Base-by-base conservation (phyloP, 176 grass and related monocot genomes). In the Olyra latifolia region DNA sequence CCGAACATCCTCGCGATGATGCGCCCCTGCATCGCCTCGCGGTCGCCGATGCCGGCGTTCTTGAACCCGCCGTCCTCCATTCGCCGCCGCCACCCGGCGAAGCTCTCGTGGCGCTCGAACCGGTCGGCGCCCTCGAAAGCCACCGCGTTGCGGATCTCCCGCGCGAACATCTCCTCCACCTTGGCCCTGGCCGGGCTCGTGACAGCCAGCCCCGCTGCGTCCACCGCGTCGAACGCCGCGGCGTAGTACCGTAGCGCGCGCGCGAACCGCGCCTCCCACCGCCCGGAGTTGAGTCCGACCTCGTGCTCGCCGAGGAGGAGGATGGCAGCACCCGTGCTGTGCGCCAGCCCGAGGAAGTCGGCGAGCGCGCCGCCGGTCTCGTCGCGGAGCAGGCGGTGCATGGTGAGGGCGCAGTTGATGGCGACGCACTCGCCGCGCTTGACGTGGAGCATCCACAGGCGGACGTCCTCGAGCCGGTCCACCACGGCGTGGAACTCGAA, bases 381-480 rank as follows among this genome's bases (percentile, higher is more conserved):
- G 60, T 95, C 84, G 58, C 81, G 77, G 44, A 99, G 90, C 16
- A 91, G 86, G 38, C 90, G 89, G 88, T 96, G 97, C 76, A 85
- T 87, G 10, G 86, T 57, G 41, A 92, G 89, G 10, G 93, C 70
- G 49, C 91, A 91, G 64, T 96, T 99, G 5, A 96, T 88, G 42
- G 97, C 97, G 11, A 99, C 87, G 66, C 93, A 65, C 87, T 99
- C 97, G 70, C 92, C 93, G 72, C 91, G 81, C 80, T 99, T 99
- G n/a, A 99, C 93, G 55, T 99, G 93, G 73, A 99, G 93, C 97
- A 96, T 99, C 97, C 97, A 99, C 8, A 99, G 87, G 78, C 97
- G 86, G 60, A 99, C 97, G 53, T 99, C 97, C 79, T 99, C 97
- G 39, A 99, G 77, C 22, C 93, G 86, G 68, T 96, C 96, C 5